phyloP scores from a whole-genome alignment of 768 basidiomycete genomes.

The Lentinus brumalis region DNA sequence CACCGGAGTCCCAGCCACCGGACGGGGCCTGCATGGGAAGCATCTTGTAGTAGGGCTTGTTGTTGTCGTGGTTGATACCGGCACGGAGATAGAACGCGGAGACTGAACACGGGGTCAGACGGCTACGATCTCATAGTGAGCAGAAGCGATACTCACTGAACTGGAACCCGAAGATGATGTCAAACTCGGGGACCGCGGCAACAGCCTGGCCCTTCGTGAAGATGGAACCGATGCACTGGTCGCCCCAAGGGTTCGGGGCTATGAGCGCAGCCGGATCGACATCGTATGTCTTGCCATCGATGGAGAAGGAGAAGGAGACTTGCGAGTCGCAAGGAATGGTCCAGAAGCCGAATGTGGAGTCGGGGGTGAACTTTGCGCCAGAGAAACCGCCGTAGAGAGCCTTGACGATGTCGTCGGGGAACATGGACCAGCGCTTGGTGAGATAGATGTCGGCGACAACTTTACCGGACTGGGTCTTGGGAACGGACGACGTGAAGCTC shows the following conservation, averaged over 20 bases:
- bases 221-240: conserved; percentile 18
- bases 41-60: conserved; percentile 17
- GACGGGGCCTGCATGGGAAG: conserved; percentile 1
- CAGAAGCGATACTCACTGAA: conserved; percentile 6
- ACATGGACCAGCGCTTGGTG: conserved; percentile 5
- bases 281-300: conserved; percentile 11
- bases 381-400: conserved; percentile 11
- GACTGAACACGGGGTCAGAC: conserved; percentile 2
- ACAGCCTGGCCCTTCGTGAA: conserved; percentile 9
- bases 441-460: conserved; percentile 7
- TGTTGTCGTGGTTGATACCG: conserved; percentile 10
- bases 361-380: conserved; percentile 4
- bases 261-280: conserved; percentile 11
- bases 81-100: conserved; percentile 18
- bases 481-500: not conserved
- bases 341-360: conserved; percentile 14
- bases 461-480: conserved; percentile 1
- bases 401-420: conserved; percentile 10
- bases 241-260: conserved; percentile 16
- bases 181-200: conserved; percentile 2
- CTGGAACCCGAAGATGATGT: conserved; percentile 16
- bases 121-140: not conserved
- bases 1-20: not conserved
- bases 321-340: conserved; percentile 12
- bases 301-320: conserved; percentile 10